Percentiles rank a stretch among this genome's conserved stretches.
Conservation (phyloP, 2,329 filamentous ascomycete species). For the Venturia oleaginea region DNA sequence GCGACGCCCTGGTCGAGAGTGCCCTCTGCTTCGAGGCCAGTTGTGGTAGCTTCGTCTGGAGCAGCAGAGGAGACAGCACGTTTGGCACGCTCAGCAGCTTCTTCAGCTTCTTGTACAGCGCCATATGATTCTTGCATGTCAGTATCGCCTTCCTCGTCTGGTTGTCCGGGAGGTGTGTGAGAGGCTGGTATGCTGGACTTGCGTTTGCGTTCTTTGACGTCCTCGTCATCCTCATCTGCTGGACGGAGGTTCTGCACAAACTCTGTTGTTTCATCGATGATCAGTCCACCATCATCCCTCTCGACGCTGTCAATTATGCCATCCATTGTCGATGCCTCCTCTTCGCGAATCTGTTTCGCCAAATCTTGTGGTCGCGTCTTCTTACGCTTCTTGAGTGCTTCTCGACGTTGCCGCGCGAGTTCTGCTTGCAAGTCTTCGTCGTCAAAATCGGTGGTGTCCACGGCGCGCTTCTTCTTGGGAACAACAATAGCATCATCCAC, state of each 20-base stretch:
- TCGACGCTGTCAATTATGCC: conserved; percentile 49
- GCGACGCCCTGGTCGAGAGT: conserved; percentile 71
- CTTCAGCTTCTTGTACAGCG: conserved; percentile 40
- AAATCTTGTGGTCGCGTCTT: conserved; percentile 79
- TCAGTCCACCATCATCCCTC: conserved; percentile 55
- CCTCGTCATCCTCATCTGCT: conserved; percentile 41
- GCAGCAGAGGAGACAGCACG: conserved; percentile 36
- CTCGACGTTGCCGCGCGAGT: conserved; percentile 71
- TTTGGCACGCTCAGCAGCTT: conserved; percentile 17
- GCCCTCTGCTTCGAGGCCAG: conserved; percentile 77
- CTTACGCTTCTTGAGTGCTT: conserved; percentile 86
- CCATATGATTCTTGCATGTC: conserved; percentile 46
- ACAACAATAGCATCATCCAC: conserved; percentile 45
- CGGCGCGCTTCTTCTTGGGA: conserved; percentile 51
- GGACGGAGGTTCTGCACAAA: conserved; percentile 80
- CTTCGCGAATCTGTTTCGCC: conserved; percentile 65
- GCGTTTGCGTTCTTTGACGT: conserved; percentile 31
- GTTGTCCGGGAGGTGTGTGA: conserved; percentile 6
- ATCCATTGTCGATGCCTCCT: conserved; percentile 37
- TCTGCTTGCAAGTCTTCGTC: conserved; percentile 88
- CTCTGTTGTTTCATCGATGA: conserved; percentile 94
- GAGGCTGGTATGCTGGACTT: background rate
- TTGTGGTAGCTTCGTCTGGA: conserved; percentile 48
- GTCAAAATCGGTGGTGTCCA: conserved; percentile 60
- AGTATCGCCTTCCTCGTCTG: conserved; percentile 43